These are phyloP conservation scores for Ceratobasidium sp. DNA, from an alignment of 1,284 basidiomycete species.

Conservation along the genomic window DNA sequence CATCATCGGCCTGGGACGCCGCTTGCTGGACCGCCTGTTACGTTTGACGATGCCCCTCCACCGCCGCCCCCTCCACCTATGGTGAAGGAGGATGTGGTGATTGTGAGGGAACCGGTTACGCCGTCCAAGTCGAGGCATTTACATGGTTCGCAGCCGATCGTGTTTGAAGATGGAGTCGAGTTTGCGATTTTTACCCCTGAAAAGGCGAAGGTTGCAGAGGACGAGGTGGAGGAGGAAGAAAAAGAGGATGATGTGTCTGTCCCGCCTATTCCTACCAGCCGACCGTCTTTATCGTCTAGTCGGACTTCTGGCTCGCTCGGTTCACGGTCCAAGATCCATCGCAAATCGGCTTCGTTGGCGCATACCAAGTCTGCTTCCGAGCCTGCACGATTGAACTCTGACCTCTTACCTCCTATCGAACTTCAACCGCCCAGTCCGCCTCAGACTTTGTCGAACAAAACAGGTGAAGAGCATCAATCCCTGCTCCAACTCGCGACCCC, in stretches of 20 bases:
- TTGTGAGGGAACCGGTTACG: slow-evolving; percentile 9
- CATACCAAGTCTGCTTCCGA: slow-evolving; percentile 32
- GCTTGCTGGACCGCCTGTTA: slow-evolving; percentile 5
- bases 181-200: slow-evolving; percentile 16
- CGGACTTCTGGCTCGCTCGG: slow-evolving; percentile 15
- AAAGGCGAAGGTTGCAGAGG: not conserved
- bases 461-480: not conserved
- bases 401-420: slow-evolving; percentile 44
- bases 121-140: not conserved
- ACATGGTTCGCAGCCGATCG: not conserved
- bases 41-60: not conserved
- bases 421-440: slow-evolving; percentile 43
- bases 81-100: not conserved
- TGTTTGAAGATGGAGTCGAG: slow-evolving; percentile 18
- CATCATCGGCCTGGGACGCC: slow-evolving; percentile 4
- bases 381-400: not conserved
- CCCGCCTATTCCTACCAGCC: not conserved
- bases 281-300: slow-evolving; percentile 8
- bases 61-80: not conserved
- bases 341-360: slow-evolving; percentile 32
- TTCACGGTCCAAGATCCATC: slow-evolving; percentile 4
- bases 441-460: slow-evolving; percentile 11
- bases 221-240: not conserved
- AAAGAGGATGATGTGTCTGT: not conserved
- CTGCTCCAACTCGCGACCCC: slow-evolving; percentile 12